These are phyloP conservation scores for Aspergillus ochraceoroseus DNA, from an alignment of 2,329 filamentous ascomycete genomes.

Conservation along the genomic window DNA sequence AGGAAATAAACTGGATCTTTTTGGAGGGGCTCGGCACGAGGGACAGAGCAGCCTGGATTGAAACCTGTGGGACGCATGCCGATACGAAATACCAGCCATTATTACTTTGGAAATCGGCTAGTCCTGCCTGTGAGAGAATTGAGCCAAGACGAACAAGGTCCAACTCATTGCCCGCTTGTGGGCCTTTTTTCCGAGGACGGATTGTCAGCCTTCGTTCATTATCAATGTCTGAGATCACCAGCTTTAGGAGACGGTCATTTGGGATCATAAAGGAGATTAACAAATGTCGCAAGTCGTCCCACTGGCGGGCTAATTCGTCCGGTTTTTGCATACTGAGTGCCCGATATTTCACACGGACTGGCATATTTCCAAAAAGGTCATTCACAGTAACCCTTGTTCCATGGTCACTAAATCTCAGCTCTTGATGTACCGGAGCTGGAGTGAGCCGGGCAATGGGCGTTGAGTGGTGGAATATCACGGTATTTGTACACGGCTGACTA, in stretches of 20 bases:
- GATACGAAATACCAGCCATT: slow-evolving; percentile 65
- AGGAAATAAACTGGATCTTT: slow-evolving; percentile 71
- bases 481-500: slow-evolving; percentile 50
- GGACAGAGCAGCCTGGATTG: slow-evolving; percentile 67
- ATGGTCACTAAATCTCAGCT: slow-evolving; percentile 53
- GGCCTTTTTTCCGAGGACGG: slow-evolving; percentile 14
- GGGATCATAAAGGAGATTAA: slow-evolving; percentile 65
- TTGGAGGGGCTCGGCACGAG: slow-evolving; percentile 65
- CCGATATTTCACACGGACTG: slow-evolving; percentile 80
- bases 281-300: slow-evolving; percentile 57
- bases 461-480: slow-evolving; percentile 66
- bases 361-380: slow-evolving; percentile 84
- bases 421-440: slow-evolving; percentile 57
- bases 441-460: slow-evolving; percentile 59
- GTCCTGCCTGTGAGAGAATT: slow-evolving; percentile 62
- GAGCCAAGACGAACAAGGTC: slow-evolving; percentile 40
- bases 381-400: slow-evolving; percentile 73
- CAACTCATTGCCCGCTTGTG: slow-evolving; percentile 11
- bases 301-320: slow-evolving; percentile 57
- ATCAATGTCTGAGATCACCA: slow-evolving; percentile 56
- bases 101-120: slow-evolving; percentile 52
- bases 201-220: slow-evolving; percentile 38
- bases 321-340: slow-evolving; percentile 51
- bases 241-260: slow-evolving; percentile 54
- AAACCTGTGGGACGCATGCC: slow-evolving; percentile 58